Percentiles rank a stretch among this genome's conserved stretches.
These are phyloP conservation scores for Sphenostylis stenocarpa DNA, from an alignment of 306 rosid species.

Conservation along the genomic window DNA sequence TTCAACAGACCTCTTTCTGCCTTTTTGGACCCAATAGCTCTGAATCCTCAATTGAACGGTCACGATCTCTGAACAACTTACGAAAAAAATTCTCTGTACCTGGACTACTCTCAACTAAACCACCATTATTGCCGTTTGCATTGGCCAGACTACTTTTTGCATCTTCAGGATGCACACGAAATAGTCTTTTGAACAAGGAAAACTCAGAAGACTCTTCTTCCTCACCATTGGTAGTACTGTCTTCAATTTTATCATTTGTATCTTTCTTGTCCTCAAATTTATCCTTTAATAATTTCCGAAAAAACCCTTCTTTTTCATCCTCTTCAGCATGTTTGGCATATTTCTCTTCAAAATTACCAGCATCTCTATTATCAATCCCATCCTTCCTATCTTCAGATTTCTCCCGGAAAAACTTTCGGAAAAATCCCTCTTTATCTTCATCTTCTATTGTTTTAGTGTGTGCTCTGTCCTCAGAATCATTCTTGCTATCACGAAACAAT, in stretches of 20 bases:
- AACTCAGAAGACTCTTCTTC: constrained; percentile 85
- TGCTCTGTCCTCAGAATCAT: constrained; percentile 64
- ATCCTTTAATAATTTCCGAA: constrained; percentile 71
- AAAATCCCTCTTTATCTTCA: constrained; percentile 88
- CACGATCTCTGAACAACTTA: constrained; percentile 88
- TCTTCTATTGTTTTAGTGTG: constrained; percentile 62
- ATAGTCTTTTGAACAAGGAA: constrained; percentile 81
- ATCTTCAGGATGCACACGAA: constrained; percentile 97
- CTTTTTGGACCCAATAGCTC: constrained; percentile 85
- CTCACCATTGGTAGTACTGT: constrained; percentile 68
- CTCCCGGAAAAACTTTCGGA: constrained; percentile 76
- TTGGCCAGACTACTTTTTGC: constrained; percentile 55
- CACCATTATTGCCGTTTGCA: constrained; percentile 53
- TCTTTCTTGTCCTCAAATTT: constrained; percentile 84
- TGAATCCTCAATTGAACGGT: constrained; percentile 91
- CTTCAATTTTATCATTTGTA: constrained; percentile 66
- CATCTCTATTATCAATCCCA: constrained; percentile 49
- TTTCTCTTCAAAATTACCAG: constrained; percentile 55
- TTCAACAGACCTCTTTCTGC: constrained; percentile 72
- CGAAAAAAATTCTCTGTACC: constrained; percentile 95
- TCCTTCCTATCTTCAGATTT: constrained; percentile 85
- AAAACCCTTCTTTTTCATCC: constrained; percentile 90
- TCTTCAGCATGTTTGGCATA: constrained; percentile 68
- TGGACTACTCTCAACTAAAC: constrained; percentile 79
- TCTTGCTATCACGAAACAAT: constrained; percentile 88